phyloP scores from a whole-genome alignment of 192 early-diverging fungal genomes.

The Coemansia pectinata region DNA sequence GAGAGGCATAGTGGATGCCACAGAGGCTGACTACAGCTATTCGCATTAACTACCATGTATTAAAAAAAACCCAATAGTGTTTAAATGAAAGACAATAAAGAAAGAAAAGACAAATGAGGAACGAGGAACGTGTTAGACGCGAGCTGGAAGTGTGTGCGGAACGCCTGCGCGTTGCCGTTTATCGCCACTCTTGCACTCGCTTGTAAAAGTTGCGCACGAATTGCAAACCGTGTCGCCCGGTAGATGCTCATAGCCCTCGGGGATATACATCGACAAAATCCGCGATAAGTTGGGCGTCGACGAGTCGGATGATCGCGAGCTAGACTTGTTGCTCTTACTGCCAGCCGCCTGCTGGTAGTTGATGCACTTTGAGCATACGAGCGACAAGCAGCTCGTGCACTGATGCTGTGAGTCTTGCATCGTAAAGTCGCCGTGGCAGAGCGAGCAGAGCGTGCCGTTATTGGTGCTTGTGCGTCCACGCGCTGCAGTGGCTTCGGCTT shows the following conservation, averaged over 20 bases:
- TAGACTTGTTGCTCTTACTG: background rate
- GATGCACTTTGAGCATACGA: slow-evolving; percentile 42
- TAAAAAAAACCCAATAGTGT: background rate
- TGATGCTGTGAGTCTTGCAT: slow-evolving; percentile 39
- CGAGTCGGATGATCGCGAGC: background rate
- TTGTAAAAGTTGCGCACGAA: slow-evolving; percentile 27
- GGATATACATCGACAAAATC: slow-evolving; percentile 45
- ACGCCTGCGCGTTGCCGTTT: background rate
- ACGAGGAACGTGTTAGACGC: background rate
- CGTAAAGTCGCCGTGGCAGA: slow-evolving; percentile 46
- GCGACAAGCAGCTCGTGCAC: slow-evolving; percentile 42
- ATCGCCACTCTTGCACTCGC: slow-evolving; percentile 1
- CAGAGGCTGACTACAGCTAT: slow-evolving; percentile 14
- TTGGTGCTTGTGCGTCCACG: slow-evolving; percentile 12
- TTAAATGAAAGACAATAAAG: background rate
- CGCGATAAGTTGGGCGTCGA: slow-evolving; percentile 16
- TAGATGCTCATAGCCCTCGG: slow-evolving; percentile 23
- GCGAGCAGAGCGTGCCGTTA: slow-evolving; percentile 42
- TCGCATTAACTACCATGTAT: background rate
- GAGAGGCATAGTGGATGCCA: background rate
- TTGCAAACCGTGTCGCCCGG: slow-evolving; percentile 32
- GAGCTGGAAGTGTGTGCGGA: background rate
- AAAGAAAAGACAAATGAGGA: background rate
- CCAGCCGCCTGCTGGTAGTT: background rate
- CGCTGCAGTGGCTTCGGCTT: slow-evolving; percentile 34